Evolutionary conservation across 495 filamentous ascomycete species (phyloP), one percentile per base, ranked within the genome.

Genomic region (Xylaria longipes): DNA sequence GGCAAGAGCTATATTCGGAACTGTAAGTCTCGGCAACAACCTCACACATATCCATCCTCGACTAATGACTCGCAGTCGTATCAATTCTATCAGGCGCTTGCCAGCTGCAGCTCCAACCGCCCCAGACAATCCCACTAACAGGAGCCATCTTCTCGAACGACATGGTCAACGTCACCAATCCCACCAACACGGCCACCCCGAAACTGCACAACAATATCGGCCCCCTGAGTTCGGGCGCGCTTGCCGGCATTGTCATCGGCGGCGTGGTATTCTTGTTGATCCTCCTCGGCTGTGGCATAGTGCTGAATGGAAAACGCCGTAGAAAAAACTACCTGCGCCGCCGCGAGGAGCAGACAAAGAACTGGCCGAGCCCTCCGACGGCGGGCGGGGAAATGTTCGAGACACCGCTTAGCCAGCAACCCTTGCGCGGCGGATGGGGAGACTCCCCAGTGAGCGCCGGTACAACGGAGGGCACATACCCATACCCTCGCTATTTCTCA

Each of bases 201-300:
- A 76, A 79, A 20, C 35, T 52, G 8, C 7, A 65, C 17, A 66
- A 65, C 52, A 58, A 15, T 12, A 62, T 66, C 11, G 81, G 83
- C 14, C 82, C 85, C 0, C 71, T 89, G 17, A 80, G 79, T 6
- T 79, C 85, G 27, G 86, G 85, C 15, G 84, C 84, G 1, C 84
- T 86, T 50, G 83, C 87, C 11, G 87, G 87, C 70, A 84, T 89
- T 48, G 85, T 82, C 43, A 79, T 85, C 63, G 86, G 81, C n/a
- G 83, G 76, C 1, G 68, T 87, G 2, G 75, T 81, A n/a, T 68
- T 84, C 1, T 50, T 86, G 67, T 80, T 88, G 17, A 70, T 73
- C n/a, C 15, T 84, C 1, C 41, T 75, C 22, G 86, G 86, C 58
- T 84, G 79, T 69, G 80, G 78, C 68, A 80, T 88, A 58, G 79